These are phyloP conservation scores for Leptosphaerulina australis DNA, from an alignment of 2,329 filamentous ascomycete species.

Conservation along the genomic window DNA sequence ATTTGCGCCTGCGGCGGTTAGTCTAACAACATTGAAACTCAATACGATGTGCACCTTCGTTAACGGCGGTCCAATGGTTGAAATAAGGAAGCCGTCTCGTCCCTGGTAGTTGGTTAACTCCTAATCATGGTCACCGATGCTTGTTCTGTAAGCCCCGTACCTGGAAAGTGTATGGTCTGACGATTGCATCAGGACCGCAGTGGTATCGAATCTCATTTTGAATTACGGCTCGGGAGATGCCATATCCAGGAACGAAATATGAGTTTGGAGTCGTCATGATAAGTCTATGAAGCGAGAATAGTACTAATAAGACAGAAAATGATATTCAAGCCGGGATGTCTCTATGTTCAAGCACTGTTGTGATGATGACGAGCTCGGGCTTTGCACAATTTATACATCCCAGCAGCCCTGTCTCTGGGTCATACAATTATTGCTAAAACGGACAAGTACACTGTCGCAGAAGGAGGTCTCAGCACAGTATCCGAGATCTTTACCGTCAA, in stretches of 20 bases:
- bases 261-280: slow-evolving; percentile 44
- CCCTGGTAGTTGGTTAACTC: slow-evolving; percentile 40
- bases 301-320: slow-evolving; percentile 4
- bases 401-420: slow-evolving; percentile 10
- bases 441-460: slow-evolving; percentile 18
- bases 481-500: slow-evolving; percentile 9
- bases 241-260: slow-evolving; percentile 52
- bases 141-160: slow-evolving; percentile 24
- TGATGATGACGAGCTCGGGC: slow-evolving; percentile 26
- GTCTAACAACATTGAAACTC: not conserved
- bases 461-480: slow-evolving; percentile 10
- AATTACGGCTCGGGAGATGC: slow-evolving; percentile 52
- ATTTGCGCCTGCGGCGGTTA: slow-evolving; percentile 48
- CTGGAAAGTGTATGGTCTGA: slow-evolving; percentile 52
- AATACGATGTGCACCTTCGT: slow-evolving; percentile 44
- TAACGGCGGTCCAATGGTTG: slow-evolving; percentile 48
- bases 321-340: slow-evolving; percentile 19
- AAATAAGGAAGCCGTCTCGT: slow-evolving; percentile 52
- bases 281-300: not conserved
- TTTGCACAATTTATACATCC: slow-evolving; percentile 30
- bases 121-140: not conserved
- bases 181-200: slow-evolving; percentile 52
- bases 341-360: slow-evolving; percentile 20
- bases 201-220: slow-evolving; percentile 53
- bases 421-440: slow-evolving; percentile 16